A percentile compares a stretch with the other conserved stretches of the same genome.
These are phyloP conservation scores for Parachaetomium inaequale DNA, from an alignment of 495 filamentous ascomycete species.

Conservation along the genomic window DNA sequence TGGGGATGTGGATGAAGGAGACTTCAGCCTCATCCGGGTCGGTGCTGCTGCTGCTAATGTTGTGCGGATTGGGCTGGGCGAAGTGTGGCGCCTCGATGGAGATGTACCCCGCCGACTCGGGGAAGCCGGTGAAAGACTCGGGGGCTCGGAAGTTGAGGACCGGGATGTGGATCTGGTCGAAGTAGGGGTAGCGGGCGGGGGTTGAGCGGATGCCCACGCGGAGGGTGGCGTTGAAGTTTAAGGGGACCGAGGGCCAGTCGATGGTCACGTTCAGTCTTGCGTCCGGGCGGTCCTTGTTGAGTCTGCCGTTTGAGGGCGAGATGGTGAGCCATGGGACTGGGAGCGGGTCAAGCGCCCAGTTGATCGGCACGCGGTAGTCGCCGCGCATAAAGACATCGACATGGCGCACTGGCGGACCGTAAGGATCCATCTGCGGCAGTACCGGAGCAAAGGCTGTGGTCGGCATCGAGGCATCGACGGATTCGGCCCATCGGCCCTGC, in stretches of 20 bases:
- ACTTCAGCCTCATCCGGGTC: constrained; percentile 15
- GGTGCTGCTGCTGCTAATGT: constrained; percentile 18
- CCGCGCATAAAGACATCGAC: constrained; percentile 59
- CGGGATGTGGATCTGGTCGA: constrained; percentile 47
- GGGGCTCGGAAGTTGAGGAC: constrained; percentile 48
- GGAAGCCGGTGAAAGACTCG: constrained; percentile 50
- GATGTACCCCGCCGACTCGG: constrained; percentile 51
- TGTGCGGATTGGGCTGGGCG: not conserved
- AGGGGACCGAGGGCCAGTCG: constrained; percentile 51
- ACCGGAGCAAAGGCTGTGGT: constrained; percentile 42
- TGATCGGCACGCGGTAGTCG: constrained; percentile 39
- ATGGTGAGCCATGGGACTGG: constrained; percentile 48
- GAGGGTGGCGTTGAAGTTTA: constrained; percentile 36
- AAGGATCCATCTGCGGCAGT: constrained; percentile 53
- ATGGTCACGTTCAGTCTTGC: constrained; percentile 50
- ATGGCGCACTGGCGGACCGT: constrained; percentile 42
- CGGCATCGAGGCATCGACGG: constrained; percentile 26
- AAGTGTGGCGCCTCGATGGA: constrained; percentile 55
- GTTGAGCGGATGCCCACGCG: constrained; percentile 46
- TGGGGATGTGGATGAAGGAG: constrained; percentile 33
- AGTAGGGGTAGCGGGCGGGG: constrained; percentile 48
- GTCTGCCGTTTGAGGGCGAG: constrained; percentile 43
- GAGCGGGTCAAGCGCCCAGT: constrained; percentile 44
- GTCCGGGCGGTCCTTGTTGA: constrained; percentile 42
- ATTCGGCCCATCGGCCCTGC: constrained; percentile 53